A percentile compares a stretch with the other conserved stretches of the same genome.
phyloP scores from a whole-genome alignment of 2,329 filamentous ascomycete genomes.

The Endoconidiophora laricicola region DNA sequence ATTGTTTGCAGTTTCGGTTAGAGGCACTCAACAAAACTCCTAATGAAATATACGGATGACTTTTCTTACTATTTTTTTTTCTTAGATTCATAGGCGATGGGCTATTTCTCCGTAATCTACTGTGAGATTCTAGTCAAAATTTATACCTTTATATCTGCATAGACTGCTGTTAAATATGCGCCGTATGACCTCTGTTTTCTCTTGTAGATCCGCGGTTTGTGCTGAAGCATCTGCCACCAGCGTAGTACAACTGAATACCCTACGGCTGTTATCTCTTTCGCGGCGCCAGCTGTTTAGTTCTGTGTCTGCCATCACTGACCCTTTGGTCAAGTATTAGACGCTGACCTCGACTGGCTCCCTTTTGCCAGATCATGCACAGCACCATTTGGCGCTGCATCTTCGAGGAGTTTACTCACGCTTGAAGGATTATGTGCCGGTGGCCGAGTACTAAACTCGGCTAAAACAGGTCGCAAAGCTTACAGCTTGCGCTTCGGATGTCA shows the following conservation, averaged over 20 bases:
- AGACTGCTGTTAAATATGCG: neutral
- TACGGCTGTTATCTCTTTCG: neutral
- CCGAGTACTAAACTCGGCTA: conserved; percentile 51
- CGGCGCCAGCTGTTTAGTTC: conserved; percentile 26
- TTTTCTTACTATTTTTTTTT: neutral
- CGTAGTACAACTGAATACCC: too few species aligned
- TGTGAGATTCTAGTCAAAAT: neutral
- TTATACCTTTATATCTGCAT: neutral
- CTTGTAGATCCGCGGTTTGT: neutral
- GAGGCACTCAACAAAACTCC: too few species aligned
- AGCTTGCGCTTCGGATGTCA: conserved; percentile 19
- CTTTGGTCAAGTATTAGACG: conserved; percentile 58
- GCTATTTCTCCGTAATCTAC: neutral
- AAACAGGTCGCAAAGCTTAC: conserved; percentile 38
- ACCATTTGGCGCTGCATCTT: conserved; percentile 57
- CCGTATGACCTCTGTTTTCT: neutral
- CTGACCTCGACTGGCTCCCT: conserved; percentile 51
- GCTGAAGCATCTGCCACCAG: neutral
- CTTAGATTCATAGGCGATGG: neutral
- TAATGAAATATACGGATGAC: neutral
- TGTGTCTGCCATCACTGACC: conserved; percentile 46
- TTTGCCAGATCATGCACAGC: conserved; percentile 53
- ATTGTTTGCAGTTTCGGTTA: too few species aligned
- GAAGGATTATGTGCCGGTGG: conserved; percentile 60
- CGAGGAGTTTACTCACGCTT: conserved; percentile 60